These are phyloP conservation scores for Bolboschoenus planiculmis DNA, from an alignment of 176 grass and related monocot species.

Conservation along the genomic window DNA sequence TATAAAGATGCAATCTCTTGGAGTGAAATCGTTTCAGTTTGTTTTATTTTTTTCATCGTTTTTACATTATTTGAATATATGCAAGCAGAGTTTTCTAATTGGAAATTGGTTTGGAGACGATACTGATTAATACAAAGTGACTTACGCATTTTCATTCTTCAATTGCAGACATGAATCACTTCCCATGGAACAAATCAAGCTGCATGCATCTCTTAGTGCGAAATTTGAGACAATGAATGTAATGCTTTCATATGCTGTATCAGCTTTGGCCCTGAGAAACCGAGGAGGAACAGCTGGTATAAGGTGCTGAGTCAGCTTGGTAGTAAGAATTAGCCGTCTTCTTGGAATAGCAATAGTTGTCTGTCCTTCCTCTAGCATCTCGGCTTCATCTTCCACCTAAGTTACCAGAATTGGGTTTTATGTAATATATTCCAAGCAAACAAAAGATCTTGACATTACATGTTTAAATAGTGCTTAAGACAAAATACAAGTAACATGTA, in stretches of 20 bases:
- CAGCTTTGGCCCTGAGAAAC: slow-evolving; percentile 61
- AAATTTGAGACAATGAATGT: slow-evolving; percentile 60
- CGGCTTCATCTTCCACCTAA: slow-evolving; percentile 59
- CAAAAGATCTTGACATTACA: slow-evolving; percentile 3
- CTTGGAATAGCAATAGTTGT: slow-evolving; percentile 37
- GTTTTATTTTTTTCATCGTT: not conserved
- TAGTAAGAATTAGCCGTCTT: slow-evolving; percentile 68
- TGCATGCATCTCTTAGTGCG: slow-evolving; percentile 72
- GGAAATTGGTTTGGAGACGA: not conserved
- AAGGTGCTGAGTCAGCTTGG: slow-evolving; percentile 77
- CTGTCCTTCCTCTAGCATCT: slow-evolving; percentile 53
- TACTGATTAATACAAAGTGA: not conserved
- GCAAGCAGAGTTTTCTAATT: not conserved
- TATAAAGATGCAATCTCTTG: not conserved
- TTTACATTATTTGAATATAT: not conserved
- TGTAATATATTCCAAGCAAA: not conserved
- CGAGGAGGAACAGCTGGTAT: slow-evolving; percentile 60
- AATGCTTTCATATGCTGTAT: slow-evolving; percentile 53
- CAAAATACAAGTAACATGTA: slow-evolving; percentile 26
- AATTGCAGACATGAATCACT: slow-evolving; percentile 30
- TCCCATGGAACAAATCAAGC: slow-evolving; percentile 36
- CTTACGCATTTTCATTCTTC: slow-evolving; percentile 67
- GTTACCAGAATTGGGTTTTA: slow-evolving; percentile 8
- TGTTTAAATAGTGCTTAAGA: not conserved
- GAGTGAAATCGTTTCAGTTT: not conserved